Base-by-base conservation (phyloP, 1,284 basidiomycete species). In the Lentinula novae-zelandiae region DNA sequence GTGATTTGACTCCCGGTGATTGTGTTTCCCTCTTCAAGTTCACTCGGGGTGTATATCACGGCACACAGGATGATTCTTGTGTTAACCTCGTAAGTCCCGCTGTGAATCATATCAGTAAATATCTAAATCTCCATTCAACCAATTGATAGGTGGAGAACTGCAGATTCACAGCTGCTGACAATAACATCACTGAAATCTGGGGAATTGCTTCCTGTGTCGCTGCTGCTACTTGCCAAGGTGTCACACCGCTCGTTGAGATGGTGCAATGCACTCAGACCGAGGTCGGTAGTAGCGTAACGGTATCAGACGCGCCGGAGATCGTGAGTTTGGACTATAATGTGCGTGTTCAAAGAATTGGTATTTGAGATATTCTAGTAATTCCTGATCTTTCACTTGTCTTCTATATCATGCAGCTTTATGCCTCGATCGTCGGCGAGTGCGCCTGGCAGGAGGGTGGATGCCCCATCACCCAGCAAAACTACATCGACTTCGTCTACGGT, bases 401-500 rank as follows among this genome's bases (percentile, higher is more conserved):
- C 9, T 10, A 48, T 48, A 22, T 8, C 15, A 46, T 42, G 15
- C 27, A 69, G 63, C 61, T 65, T 44, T 66, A 63, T 33, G 51
- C 56, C 10, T 52, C 50, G 38, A 67, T 69, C 46, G 65, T 67
- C 20, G 67, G 68, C 40, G 39, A 57, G 15, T 67, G 67, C 57
- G 64, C 62, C n/a, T 63, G 62, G 59, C 54, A 61, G 39, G 33
- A 60, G 33, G 59, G 60, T 9, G 64, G 63, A 12, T 68, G 67
- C 63, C 64, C 67, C 40, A 65, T 69, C 38, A 67, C 67, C 0
- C 61, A 69, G 57, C 59, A 69, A 42, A 69, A 69, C 61, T 67
- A 65, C 48, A 63, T 67, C 53, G 67, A 69, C 55, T 65, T 66
- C 27, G 54, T 67, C 51, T 67, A 67, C 53, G 60, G 64, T 6